Base-by-base conservation (phyloP, 805 yeast species). In the Scheffersomyces spartinae region DNA sequence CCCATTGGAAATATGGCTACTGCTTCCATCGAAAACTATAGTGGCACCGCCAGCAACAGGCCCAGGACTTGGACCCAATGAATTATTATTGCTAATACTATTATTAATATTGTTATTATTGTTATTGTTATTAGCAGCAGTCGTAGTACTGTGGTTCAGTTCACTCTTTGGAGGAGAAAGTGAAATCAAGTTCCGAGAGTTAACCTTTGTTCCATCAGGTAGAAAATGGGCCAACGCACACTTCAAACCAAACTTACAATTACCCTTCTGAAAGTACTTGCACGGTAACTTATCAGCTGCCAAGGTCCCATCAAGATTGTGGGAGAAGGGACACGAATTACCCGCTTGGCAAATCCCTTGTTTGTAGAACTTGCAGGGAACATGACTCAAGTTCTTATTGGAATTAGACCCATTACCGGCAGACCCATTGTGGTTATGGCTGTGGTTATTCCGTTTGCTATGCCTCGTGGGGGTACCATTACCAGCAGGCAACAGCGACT, bases 301-400 rank as follows among this genome's bases (percentile, higher is more conserved):
- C 18, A 58, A 53, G n/a, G 63, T 47, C 4, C 68, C 61, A 28
- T 76, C 80, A 26, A 71, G 45, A 24, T 78, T 64, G 48, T 88
- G 98, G 17, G 91, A 75, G 47, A 88, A 88, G 2, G 95, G 95
- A 49, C 98, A 88, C 1, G 88, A 64, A 26, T 60, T 63, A 8
- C 97, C 97, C 1, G 97, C 97, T 51, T 86, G 96, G 50, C 98
- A 88, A 10, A 81, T 72, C 1, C 97, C 96, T 49, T 86, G 95
- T 30, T 71, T 64, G 50, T 64, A 88, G 59, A 88, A 88, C 56
- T 88, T 88, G 52, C 98, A 88, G 3, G 98, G 98, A 16, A 88
- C 97, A 51, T 88, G 98, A 24, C 93, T 76, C 23, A 83, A 66
- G 43, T 80, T 84, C 58, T 55, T 52, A 24, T n/a, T n/a, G n/a